Conservation (phyloP, 305 asterid genomes). For the Solanum aculeatissimum region DNA sequence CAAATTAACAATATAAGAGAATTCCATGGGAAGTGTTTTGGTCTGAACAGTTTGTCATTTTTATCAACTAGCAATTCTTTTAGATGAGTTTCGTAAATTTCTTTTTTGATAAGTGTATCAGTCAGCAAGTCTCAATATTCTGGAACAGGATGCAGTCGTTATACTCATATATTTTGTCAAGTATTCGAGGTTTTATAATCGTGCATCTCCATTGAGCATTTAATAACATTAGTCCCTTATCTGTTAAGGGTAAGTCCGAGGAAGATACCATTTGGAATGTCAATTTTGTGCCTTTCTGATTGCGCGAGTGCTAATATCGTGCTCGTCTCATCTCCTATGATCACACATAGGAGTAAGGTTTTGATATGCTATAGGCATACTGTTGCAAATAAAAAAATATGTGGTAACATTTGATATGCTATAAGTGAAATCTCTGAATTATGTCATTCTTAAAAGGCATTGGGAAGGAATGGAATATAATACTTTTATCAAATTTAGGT, state of each 20-base stretch:
- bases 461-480: background rate
- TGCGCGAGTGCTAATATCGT: background rate
- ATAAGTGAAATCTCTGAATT: background rate
- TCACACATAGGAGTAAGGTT: background rate
- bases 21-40: background rate
- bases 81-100: background rate
- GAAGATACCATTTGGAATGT: background rate
- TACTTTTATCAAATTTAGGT: conserved; percentile 35
- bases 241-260: background rate
- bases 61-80: background rate
- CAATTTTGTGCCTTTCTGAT: background rate
- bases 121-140: background rate
- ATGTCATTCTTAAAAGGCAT: background rate
- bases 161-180: background rate
- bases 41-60: background rate
- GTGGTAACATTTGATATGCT: background rate
- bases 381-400: background rate
- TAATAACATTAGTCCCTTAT: background rate
- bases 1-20: background rate
- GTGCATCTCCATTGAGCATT: background rate
- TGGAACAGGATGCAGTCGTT: background rate
- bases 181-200: background rate
- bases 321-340: background rate
- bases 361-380: background rate
- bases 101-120: background rate